A percentile compares a stretch with the other conserved stretches of the same genome.
These are phyloP conservation scores for Phytopythium aichiense DNA, from an alignment of 352 stramenopile species.

Conservation along the genomic window DNA sequence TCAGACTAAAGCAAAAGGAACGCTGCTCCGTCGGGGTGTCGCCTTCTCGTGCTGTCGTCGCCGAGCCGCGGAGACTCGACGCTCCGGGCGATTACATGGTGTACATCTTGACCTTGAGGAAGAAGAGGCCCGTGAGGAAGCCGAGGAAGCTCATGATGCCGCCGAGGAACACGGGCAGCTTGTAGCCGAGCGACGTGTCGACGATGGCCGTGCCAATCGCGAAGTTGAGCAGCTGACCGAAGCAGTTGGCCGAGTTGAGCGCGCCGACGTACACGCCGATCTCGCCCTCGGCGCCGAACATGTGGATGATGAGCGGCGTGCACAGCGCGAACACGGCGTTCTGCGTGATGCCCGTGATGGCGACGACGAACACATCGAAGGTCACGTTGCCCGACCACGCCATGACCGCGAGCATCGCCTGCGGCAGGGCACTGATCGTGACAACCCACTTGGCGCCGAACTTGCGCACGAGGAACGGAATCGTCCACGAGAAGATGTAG, in stretches of 20 bases:
- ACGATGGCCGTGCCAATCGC: slow-evolving; percentile 42
- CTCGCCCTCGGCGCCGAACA: slow-evolving; percentile 36
- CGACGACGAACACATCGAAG: slow-evolving; percentile 36
- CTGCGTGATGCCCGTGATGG: slow-evolving; percentile 45
- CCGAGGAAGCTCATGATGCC: slow-evolving; percentile 47
- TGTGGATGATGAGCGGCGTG: slow-evolving; percentile 57
- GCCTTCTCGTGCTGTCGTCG: neutral
- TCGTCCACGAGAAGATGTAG: slow-evolving; percentile 36
- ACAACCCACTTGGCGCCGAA: slow-evolving; percentile 43
- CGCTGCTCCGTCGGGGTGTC: neutral
- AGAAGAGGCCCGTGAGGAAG: slow-evolving; percentile 46
- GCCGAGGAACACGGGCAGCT: slow-evolving; percentile 57
- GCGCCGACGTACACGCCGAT: slow-evolving; percentile 64
- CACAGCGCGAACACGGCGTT: slow-evolving; percentile 42
- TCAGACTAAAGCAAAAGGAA: neutral
- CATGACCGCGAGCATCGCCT: slow-evolving; percentile 50
- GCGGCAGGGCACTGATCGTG: slow-evolving; percentile 30
- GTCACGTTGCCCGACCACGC: slow-evolving; percentile 34
- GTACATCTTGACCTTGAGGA: slow-evolving; percentile 66
- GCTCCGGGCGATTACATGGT: slow-evolving; percentile 36
- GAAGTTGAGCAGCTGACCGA: slow-evolving; percentile 69
- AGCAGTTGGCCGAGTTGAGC: slow-evolving; percentile 67
- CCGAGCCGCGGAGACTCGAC: neutral
- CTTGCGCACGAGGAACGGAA: slow-evolving; percentile 39
- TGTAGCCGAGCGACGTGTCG: slow-evolving; percentile 55